Evolutionary conservation across 192 early-diverging fungal species (phyloP).

Genomic region (Coemansia sp.): DNA sequence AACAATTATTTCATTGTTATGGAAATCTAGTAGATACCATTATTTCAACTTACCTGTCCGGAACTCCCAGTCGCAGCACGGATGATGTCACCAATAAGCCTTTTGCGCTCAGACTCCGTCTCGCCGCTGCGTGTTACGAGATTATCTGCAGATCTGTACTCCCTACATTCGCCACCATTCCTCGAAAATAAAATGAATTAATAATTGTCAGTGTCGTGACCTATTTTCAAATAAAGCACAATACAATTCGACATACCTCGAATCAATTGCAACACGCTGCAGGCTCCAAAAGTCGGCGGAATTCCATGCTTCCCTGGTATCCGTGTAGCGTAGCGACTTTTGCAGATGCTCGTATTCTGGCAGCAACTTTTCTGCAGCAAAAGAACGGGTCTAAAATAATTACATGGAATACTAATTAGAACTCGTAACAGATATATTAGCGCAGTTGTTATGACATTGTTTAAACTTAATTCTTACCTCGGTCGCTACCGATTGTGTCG

Average conservation of each 20-base stretch:
- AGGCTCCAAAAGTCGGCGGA: slow-evolving; percentile 17
- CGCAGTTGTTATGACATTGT: too few species aligned
- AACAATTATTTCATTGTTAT: too few species aligned
- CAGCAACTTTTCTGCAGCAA: neutral
- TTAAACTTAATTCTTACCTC: slow-evolving; percentile 1
- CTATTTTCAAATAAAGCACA: neutral
- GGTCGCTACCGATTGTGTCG: neutral
- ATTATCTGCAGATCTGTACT: slow-evolving; percentile 19
- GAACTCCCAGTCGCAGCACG: slow-evolving; percentile 6
- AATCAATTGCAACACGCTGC: slow-evolving; percentile 18
- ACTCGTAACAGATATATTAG: too few species aligned
- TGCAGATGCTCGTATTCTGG: slow-evolving; percentile 13
- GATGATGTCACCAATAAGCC: slow-evolving; percentile 14
- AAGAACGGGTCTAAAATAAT: slow-evolving; percentile 7
- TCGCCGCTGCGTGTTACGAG: slow-evolving; percentile 29
- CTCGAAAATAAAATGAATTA: slow-evolving; percentile 6
- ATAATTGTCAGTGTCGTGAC: neutral
- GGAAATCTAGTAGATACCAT: neutral
- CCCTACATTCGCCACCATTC: slow-evolving; percentile 10
- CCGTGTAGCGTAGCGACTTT: slow-evolving; percentile 19
- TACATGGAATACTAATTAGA: neutral
- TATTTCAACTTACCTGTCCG: slow-evolving; percentile 19
- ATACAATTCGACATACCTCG: slow-evolving; percentile 25
- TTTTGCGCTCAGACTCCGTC: slow-evolving; percentile 18
- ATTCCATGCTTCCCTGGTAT: slow-evolving; percentile 35